Evolutionary conservation across 352 stramenopile species (phyloP), one percentile per base, ranked within the genome.

Genomic region (Phytophthora pisi): DNA sequence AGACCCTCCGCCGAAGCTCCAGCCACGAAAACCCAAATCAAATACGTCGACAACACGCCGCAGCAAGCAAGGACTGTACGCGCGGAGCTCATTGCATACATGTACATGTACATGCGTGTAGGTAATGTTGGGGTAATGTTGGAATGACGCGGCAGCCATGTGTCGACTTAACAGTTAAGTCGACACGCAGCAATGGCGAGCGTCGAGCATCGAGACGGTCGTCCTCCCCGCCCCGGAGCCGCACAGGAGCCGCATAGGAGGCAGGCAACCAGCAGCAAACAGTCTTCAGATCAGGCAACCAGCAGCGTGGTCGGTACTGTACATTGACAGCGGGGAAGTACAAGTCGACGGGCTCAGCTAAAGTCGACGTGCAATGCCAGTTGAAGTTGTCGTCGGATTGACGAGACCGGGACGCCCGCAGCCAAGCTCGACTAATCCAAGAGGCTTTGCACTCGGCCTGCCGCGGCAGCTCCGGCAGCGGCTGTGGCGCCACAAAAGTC

Each of bases 311-410:
- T 26, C 24, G 24, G n/a, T n/a, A n/a, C n/a, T 0, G 24, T 26
- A 26, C 24, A 26, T 26, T 26, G 24, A 26, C 10, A 40, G 34
- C 10, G 34, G 31, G 31, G 9, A 38, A 40, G 5, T 43, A n/a
- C 11, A 18, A 46, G 38, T 20, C 38, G 13, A 7, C 38, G 23
- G 15, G 13, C 38, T 9, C 13, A 46, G 38, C 13, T 45, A n/a
- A 51, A 51, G n/a, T 26, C 34, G 38, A n/a, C 10, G 30, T 47
- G 57, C 24, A 47, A 53, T 4, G 34, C 20, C 65, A 68, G 26
- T 72, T 66, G 66, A 74, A 74, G 61, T 62, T 66, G 49, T 55
- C 55, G 66, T 62, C 51, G n/a, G 24, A 58, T 74, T 70, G 61
- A 49, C 26, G 34, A 40, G 34, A 52, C 26, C 23, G 47, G 9